phyloP scores from a whole-genome alignment of 106 monocot species.

The Vanilla planifolia region DNA sequence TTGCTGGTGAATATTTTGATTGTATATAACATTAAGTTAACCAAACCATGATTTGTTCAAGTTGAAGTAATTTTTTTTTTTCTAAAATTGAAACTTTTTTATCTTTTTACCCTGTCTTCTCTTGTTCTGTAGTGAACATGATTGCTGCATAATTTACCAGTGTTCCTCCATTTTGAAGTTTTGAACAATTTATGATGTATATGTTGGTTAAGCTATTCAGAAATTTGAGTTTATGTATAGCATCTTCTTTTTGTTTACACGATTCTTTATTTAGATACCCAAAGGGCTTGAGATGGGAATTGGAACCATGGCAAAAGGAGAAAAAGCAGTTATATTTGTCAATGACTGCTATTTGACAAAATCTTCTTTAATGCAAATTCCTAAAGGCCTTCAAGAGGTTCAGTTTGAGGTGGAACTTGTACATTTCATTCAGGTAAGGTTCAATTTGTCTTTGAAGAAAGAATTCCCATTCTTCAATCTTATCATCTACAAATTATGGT shows the following conservation, averaged over 20 bases:
- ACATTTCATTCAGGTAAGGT: constrained; percentile 73
- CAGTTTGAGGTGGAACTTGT: constrained; percentile 85
- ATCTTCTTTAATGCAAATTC: constrained; percentile 57
- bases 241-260: constrained; percentile 3
- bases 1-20: not conserved
- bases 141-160: not conserved
- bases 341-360: constrained; percentile 52
- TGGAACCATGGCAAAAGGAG: constrained; percentile 81
- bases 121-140: not conserved
- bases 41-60: no score
- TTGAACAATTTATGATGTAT: not conserved
- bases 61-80: no score
- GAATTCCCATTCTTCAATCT: not conserved
- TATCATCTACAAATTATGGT: no score
- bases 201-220: not conserved
- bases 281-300: constrained; percentile 98
- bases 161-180: constrained; percentile 1
- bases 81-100: not conserved
- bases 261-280: constrained; percentile 53
- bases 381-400: constrained; percentile 71
- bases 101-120: not conserved
- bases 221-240: not conserved
- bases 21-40: no score
- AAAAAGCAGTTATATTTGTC: constrained; percentile 78
- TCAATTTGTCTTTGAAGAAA: not conserved